phyloP scores from a whole-genome alignment of 306 rosid genomes.

The Cucumis sativus region Cucumber_9930_V3 NC_026657.2:12390001-12390500 shows the following conservation, averaged over 20 bases:
- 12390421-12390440: constrained; percentile 6
- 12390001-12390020: constrained; percentile 70
- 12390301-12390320: constrained; percentile 32
- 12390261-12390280: constrained; percentile 25
- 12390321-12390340: constrained; percentile 47
- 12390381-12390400: constrained; percentile 1
- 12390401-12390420: background rate
- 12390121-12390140: constrained; percentile 56
- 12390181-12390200: constrained; percentile 52
- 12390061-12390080: constrained; percentile 86
- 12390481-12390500: constrained; percentile 9
- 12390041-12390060: constrained; percentile 93
- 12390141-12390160: constrained; percentile 74
- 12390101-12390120: constrained; percentile 75
- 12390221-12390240: constrained; percentile 50
- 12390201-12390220: constrained; percentile 33
- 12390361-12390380: constrained; percentile 2
- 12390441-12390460: constrained; percentile 15
- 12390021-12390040: constrained; percentile 84
- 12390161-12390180: constrained; percentile 73
- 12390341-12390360: constrained; percentile 34
- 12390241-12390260: constrained; percentile 31
- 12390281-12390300: constrained; percentile 48
- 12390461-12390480: constrained; percentile 19
- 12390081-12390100: constrained; percentile 82